phyloP scores from a whole-genome alignment of 2,329 filamentous ascomycete genomes.

The Epichloe aotearoae region DNA sequence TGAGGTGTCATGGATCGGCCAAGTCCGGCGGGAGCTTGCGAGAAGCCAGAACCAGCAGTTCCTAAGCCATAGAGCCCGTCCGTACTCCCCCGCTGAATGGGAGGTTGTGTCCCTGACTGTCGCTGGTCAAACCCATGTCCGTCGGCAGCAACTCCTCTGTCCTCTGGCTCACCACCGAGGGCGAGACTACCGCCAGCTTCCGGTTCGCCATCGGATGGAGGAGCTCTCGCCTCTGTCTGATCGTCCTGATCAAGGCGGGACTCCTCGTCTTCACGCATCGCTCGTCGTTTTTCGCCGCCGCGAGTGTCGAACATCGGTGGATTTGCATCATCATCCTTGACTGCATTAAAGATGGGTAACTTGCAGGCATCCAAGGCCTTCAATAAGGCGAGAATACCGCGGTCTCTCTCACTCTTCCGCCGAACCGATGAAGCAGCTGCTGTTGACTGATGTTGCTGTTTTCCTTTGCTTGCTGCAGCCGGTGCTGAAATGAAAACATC shows the following conservation, averaged over 20 bases:
- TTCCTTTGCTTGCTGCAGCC: slow-evolving; percentile 9
- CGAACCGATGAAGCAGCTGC: neutral
- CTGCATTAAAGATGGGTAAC: slow-evolving; percentile 13
- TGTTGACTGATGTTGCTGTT: slow-evolving; percentile 7
- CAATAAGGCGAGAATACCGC: slow-evolving; percentile 22
- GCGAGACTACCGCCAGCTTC: slow-evolving; percentile 77
- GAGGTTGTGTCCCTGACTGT: slow-evolving; percentile 59
- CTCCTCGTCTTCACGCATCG: slow-evolving; percentile 61
- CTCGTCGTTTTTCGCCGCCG: slow-evolving; percentile 69
- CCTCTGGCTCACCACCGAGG: slow-evolving; percentile 84
- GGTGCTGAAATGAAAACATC: slow-evolving; percentile 17
- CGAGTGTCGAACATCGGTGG: slow-evolving; percentile 73
- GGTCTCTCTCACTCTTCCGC: slow-evolving; percentile 9
- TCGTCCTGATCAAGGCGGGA: slow-evolving; percentile 38
- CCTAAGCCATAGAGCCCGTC: slow-evolving; percentile 43
- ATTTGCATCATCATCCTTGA: slow-evolving; percentile 13
- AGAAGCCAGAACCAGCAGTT: slow-evolving; percentile 32
- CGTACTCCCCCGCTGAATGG: slow-evolving; percentile 53
- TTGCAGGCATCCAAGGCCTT: slow-evolving; percentile 24
- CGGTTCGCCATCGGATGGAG: slow-evolving; percentile 53
- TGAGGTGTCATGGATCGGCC: slow-evolving; percentile 69
- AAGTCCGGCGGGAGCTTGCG: slow-evolving; percentile 33
- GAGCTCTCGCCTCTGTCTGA: slow-evolving; percentile 28
- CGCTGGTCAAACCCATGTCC: slow-evolving; percentile 41
- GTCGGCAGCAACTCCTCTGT: slow-evolving; percentile 46